A percentile compares a stretch with the other conserved stretches of the same genome.
These are phyloP conservation scores for Metschnikowia continentalis DNA, from an alignment of 805 yeast species.

Conservation along the genomic window DNA sequence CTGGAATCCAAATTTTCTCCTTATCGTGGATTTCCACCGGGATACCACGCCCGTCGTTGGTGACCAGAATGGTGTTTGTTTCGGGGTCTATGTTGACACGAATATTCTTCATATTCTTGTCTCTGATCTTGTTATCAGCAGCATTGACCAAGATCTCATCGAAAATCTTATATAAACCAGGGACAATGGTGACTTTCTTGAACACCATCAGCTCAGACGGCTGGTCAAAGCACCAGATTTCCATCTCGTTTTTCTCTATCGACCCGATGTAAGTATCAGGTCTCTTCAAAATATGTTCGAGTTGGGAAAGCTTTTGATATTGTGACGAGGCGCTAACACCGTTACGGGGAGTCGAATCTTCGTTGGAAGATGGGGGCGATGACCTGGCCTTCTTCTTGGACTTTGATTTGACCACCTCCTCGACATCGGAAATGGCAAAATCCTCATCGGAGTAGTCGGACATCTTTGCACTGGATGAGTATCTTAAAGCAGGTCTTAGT, in stretches of 20 bases:
- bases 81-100: conserved; percentile 80
- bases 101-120: conserved; percentile 80
- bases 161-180: conserved; percentile 93
- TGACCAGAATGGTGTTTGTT: conserved; percentile 68
- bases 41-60: conserved; percentile 92
- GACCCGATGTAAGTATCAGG: conserved; percentile 98
- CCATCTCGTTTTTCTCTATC: conserved; percentile 72
- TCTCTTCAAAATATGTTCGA: conserved; percentile 93
- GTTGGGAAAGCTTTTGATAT: conserved; percentile 89
- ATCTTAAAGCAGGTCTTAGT: neutral
- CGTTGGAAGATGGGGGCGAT: conserved; percentile 15
- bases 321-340: conserved; percentile 53
- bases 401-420: conserved; percentile 8
- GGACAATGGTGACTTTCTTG: conserved; percentile 78
- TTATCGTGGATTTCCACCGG: conserved; percentile 91
- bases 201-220: conserved; percentile 37
- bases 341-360: conserved; percentile 14
- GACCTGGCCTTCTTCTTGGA: conserved; percentile 9
- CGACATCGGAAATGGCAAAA: conserved; percentile 7
- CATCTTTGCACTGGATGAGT: conserved; percentile 3
- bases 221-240: conserved; percentile 79
- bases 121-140: conserved; percentile 96
- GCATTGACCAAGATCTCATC: conserved; percentile 98
- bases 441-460: conserved; percentile 14
- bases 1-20: conserved; percentile 92